These are phyloP conservation scores for Xeromyces bisporus DNA, from an alignment of 495 filamentous ascomycete genomes.

Conservation along the genomic window DNA sequence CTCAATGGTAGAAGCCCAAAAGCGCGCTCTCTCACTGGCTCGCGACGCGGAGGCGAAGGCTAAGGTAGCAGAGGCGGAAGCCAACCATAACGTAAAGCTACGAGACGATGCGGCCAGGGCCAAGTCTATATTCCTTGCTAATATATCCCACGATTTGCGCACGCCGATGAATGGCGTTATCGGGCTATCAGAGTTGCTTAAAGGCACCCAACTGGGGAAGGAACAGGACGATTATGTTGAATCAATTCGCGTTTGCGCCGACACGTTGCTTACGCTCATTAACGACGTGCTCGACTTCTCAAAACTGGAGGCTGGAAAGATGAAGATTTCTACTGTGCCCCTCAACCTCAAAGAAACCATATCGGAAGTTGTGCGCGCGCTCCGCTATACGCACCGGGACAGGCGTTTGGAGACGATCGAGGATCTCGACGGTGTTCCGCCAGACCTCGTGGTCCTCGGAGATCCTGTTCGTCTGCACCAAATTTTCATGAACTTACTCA, in stretches of 20 bases:
- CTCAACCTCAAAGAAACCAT: slow-evolving; percentile 77
- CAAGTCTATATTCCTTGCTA: slow-evolving; percentile 84
- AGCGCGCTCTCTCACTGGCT: slow-evolving; percentile 61
- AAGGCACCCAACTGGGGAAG: slow-evolving; percentile 54
- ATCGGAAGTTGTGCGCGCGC: slow-evolving; percentile 68
- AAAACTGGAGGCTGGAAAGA: slow-evolving; percentile 86
- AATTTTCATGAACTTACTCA: slow-evolving; percentile 82
- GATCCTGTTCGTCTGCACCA: slow-evolving; percentile 85
- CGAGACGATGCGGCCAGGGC: slow-evolving; percentile 85
- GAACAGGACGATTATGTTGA: slow-evolving; percentile 89
- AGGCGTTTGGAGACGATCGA: slow-evolving; percentile 62
- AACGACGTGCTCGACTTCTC: slow-evolving; percentile 92
- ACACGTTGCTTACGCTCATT: slow-evolving; percentile 81
- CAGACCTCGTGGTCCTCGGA: slow-evolving; percentile 65
- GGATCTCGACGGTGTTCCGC: slow-evolving; percentile 42
- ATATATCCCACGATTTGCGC: slow-evolving; percentile 74
- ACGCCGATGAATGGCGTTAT: slow-evolving; percentile 84
- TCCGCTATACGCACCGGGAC: slow-evolving; percentile 70
- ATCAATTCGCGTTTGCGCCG: slow-evolving; percentile 77
- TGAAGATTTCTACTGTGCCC: slow-evolving; percentile 78
- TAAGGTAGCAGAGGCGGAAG: slow-evolving; percentile 64
- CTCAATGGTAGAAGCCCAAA: slow-evolving; percentile 79
- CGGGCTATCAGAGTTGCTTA: slow-evolving; percentile 73
- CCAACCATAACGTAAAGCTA: slow-evolving; percentile 70
- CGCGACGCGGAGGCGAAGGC: slow-evolving; percentile 69